A percentile compares a stretch with the other conserved stretches of the same genome.
These are phyloP conservation scores for Isabelozyma heimii DNA, from an alignment of 805 yeast species.

Conservation along the genomic window DNA sequence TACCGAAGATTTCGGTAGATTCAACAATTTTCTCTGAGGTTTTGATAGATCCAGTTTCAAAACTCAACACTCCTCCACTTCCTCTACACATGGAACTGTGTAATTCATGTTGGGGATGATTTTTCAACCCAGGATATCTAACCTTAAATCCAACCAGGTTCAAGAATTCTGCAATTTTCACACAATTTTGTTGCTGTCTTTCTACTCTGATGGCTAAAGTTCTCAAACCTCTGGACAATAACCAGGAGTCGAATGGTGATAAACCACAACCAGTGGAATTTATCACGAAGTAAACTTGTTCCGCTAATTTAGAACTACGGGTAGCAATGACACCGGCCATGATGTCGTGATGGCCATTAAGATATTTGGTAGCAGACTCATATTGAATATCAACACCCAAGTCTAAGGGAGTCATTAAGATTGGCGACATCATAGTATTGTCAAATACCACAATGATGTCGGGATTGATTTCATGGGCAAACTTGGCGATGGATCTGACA, in stretches of 20 bases:
- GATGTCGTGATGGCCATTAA: conserved; percentile 93
- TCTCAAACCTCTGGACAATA: conserved; percentile 81
- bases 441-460: conserved; percentile 78
- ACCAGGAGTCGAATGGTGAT: conserved; percentile 92
- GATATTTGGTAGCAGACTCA: conserved; percentile 89
- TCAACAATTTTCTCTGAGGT: conserved; percentile 73
- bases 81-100: conserved; percentile 79
- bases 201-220: conserved; percentile 84
- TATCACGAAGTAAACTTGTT: conserved; percentile 68
- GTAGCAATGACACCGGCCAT: conserved; percentile 94
- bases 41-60: conserved; percentile 78
- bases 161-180: conserved; percentile 71
- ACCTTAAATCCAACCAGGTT: conserved; percentile 69
- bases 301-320: conserved; percentile 59
- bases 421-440: conserved; percentile 96
- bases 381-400: conserved; percentile 89
- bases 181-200: conserved; percentile 82
- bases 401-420: conserved; percentile 79
- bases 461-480: conserved; percentile 68
- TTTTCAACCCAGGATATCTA: conserved; percentile 79
- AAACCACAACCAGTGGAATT: conserved; percentile 91
- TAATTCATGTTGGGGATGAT: conserved; percentile 78
- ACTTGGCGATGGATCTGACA: conserved; percentile 59
- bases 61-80: conserved; percentile 83
- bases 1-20: conserved; percentile 72